Evolutionary conservation across 257 asterid genomes (phyloP).

Genomic region (Asclepias syriaca): DNA sequence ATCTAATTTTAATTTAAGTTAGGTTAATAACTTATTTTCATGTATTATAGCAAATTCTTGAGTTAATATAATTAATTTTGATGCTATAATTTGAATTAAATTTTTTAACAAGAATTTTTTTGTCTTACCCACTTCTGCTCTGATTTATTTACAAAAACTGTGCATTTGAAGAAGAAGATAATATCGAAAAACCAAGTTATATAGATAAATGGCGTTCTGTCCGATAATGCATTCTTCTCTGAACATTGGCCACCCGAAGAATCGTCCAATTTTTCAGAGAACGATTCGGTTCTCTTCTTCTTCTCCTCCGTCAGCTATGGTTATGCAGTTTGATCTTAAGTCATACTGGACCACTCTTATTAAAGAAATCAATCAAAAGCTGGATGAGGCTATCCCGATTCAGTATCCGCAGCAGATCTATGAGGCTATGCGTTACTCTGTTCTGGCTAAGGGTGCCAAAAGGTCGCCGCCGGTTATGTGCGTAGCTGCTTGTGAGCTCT

Average conservation of each 20-base stretch:
- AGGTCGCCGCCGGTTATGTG: conserved; percentile 97
- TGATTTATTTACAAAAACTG: background rate
- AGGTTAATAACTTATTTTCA: too few species aligned
- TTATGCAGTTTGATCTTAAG: conserved; percentile 60
- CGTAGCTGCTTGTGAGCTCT: conserved; percentile 86
- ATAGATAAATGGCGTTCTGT: conserved; percentile 25
- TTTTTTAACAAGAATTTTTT: too few species aligned
- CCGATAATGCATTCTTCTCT: conserved; percentile 18
- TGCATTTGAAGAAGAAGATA: background rate
- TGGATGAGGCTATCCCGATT: conserved; percentile 77
- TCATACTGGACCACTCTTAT: conserved; percentile 78
- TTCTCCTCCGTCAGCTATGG: conserved; percentile 15
- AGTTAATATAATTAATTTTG: too few species aligned
- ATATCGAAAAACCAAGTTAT: background rate
- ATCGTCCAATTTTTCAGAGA: conserved; percentile 27
- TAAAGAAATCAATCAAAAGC: conserved; percentile 69
- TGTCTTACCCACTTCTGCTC: background rate
- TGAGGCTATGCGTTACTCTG: conserved; percentile 95
- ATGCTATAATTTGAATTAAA: too few species aligned
- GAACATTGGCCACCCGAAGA: conserved; percentile 16
- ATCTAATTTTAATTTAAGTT: too few species aligned
- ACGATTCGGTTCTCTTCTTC: conserved; percentile 38
- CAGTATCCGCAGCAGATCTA: conserved; percentile 87
- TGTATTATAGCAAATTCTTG: too few species aligned
- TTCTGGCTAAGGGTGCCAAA: conserved; percentile 80